phyloP scores from a whole-genome alignment of 208 protist species.

The Vickermania spadyakhi region DNA sequence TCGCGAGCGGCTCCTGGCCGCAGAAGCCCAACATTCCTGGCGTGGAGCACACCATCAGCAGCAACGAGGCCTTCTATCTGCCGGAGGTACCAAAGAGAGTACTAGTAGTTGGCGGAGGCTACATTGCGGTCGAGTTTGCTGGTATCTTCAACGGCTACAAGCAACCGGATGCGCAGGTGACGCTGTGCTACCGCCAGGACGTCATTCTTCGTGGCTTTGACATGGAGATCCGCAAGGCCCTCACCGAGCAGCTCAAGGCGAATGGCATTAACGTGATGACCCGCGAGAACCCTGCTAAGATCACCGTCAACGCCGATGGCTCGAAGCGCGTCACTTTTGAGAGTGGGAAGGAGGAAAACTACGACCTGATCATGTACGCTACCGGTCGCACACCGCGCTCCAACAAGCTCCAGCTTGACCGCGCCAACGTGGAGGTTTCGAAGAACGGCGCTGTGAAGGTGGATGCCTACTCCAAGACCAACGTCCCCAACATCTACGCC shows the following conservation, averaged over 20 bases:
- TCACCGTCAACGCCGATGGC: slow-evolving; percentile 61
- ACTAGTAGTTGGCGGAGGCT: slow-evolving; percentile 84
- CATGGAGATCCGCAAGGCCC: slow-evolving; percentile 52
- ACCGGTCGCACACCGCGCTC: slow-evolving; percentile 93
- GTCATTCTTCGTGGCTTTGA: slow-evolving; percentile 87
- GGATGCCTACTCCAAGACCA: slow-evolving; percentile 92
- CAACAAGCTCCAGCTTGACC: slow-evolving; percentile 83
- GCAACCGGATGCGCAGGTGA: slow-evolving; percentile 47
- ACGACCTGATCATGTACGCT: slow-evolving; percentile 94
- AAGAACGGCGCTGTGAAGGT: slow-evolving; percentile 85
- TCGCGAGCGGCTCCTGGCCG: slow-evolving; percentile 84
- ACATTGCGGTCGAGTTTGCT: slow-evolving; percentile 88
- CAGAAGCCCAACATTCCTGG: slow-evolving; percentile 67
- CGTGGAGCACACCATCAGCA: slow-evolving; percentile 84
- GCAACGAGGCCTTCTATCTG: slow-evolving; percentile 89
- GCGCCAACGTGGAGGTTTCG: slow-evolving; percentile 83
- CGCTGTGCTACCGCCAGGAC: slow-evolving; percentile 70
- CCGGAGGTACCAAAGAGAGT: slow-evolving; percentile 56
- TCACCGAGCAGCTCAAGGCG: slow-evolving; percentile 67
- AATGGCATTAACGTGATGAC: slow-evolving; percentile 78
- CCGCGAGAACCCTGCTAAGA: slow-evolving; percentile 63
- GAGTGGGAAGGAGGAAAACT: slow-evolving; percentile 65
- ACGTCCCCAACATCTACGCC: slow-evolving; percentile 92
- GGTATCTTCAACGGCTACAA: slow-evolving; percentile 90
- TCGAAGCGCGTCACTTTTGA: slow-evolving; percentile 70